Base-by-base conservation (phyloP, 2,329 filamentous ascomycete genomes). In the Drechslerella stenobrocha region DNA sequence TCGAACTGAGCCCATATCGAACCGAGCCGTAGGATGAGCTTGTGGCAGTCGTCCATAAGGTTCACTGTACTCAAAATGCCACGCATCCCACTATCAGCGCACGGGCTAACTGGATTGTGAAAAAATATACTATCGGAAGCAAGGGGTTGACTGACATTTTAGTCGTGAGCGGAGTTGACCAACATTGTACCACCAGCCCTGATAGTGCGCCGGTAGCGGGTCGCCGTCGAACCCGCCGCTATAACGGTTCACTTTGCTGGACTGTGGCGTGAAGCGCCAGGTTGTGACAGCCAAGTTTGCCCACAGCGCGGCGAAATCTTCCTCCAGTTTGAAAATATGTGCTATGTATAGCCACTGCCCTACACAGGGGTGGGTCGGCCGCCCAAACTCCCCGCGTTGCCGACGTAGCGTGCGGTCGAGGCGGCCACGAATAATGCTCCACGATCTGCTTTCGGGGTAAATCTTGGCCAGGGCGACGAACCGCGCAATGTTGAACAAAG, bases 291-390 rank as follows among this genome's bases (percentile, higher is more conserved):
- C 6, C 9, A 67, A 15, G 11, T 60, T 51, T 3, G 63, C 55
- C 55, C 55, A 67, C 2, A 67, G 15, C 11, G 55, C 11, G 2
- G 55, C 18, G 32, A 52, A 60, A 5, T 67, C 52, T 26, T 44
- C 42, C 13, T 59, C 15, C 15, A 32, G 51, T 3, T 22, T 3
- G 23, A 67, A 60, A 8, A 28, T 42, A 11, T 52, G 40, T 6
- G 63, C 63, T 3, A 60, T 60, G 13, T 30, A 40, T 2, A 67
- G 1, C 63, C 63, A 67, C 11, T 56, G 59, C 15, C 20, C 50
- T 11, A 67, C 28, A 45, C 44, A 37, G 4, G 15, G 24, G 26
- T 60, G 37, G 5, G 35, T 50, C 8, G 56, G 37, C 6, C 35
- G 8, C 13, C 56, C 56, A 6, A 60, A 37, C 13, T 60, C 56